Evolutionary conservation across 1,284 basidiomycete genomes (phyloP), one percentile per base, ranked within the genome.

Genomic region (Neolentinus lepideus): DNA sequence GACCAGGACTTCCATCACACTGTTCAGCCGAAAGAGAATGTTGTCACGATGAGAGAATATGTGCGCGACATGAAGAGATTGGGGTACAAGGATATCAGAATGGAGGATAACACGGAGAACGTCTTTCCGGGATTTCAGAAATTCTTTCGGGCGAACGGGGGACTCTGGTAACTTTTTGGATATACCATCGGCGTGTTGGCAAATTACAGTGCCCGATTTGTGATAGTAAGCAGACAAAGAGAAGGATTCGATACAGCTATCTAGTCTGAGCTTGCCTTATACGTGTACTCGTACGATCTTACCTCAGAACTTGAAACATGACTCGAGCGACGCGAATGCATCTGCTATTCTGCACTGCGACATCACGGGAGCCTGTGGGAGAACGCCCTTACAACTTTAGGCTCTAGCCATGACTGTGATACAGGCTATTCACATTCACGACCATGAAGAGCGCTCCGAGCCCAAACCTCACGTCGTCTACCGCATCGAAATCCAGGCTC

Each of bases 401-500:
- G 4, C 43, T 46, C 43, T 10, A 4, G 43, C 60, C 53, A 85
- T 86, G 85, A 79, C 85, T 53, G 79, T 83, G 63, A 88, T 90
- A 59, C 89, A 91, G 68, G 81, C 87, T 54, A 76, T 91, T 61
- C 77, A 79, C 70, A 77, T 91, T 59, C 79, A 79, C 36, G 77
- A 75, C 62, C 79, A 82, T 64, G 88, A 90, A 67, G 82, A 86
- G 58, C 83, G 88, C 53, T 64, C 73, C 1, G 64, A 72, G 43
- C 85, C 89, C 63, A 87, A 86, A 64, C 71, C 83, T n/a, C 90
- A 94, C 67, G 78, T 78, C 58, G 90, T 90, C 62, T 95, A 90
- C 71, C 80, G 79, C 58, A 88, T 95, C 64, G 80, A 87, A 59
- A 83, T 95, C 59, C 83, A 86, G 65, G 88, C 88, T 14, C 83